Base-by-base conservation (phyloP, 1,284 basidiomycete genomes). In the Phaffia rhodozyma region DNA sequence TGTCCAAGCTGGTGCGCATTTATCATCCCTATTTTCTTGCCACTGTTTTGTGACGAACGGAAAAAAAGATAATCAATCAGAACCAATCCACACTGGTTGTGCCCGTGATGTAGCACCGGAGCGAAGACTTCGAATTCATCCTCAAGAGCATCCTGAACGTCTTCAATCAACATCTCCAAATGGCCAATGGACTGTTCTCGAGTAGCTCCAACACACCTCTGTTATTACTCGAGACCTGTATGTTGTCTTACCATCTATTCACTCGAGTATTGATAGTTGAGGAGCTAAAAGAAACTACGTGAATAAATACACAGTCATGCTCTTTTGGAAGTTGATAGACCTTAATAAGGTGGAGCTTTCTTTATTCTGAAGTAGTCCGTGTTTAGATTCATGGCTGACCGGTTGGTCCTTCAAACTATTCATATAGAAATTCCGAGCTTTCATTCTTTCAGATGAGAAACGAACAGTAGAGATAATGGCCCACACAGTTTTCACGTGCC, bases 241-340 rank as follows among this genome's bases (percentile, higher is more conserved):
- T 71, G 86, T 77, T 29, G 1, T 23, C 5, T 32, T 25, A 27
- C 13, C 18, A 13, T 6, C 25, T 27, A 59, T 9, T 55, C 27
- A 7, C 13, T 6, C 1, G 3, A 20, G 20, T 30, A 25, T 38
- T 2, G 47, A 5, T 43, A 11, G 16, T 20, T 25, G 1, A 43
- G 30, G 18, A 23, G 2, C 50, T 20, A 1, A 3, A 49, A 7
- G 9, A 18, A 21, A 21, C 5, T 5, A 13, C 5, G 9, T 30
- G 27, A 9, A 6, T 30, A 38, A 18, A 23, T 32, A 13, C n/a
- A 2, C 67, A 90, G 88, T 90, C 61, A 80, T 92, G 61, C 81
- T 96, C 61, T 82, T 93, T 62, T 94, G 91, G 91, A 89, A 91
- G 74, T 82, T 90, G 74, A 78, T 93, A 52, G 92, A 94, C 69